A percentile compares a stretch with the other conserved stretches of the same genome.
These are phyloP conservation scores for Chloris gayana DNA, from an alignment of 176 grass and related monocot genomes.

Conservation along the genomic window DNA sequence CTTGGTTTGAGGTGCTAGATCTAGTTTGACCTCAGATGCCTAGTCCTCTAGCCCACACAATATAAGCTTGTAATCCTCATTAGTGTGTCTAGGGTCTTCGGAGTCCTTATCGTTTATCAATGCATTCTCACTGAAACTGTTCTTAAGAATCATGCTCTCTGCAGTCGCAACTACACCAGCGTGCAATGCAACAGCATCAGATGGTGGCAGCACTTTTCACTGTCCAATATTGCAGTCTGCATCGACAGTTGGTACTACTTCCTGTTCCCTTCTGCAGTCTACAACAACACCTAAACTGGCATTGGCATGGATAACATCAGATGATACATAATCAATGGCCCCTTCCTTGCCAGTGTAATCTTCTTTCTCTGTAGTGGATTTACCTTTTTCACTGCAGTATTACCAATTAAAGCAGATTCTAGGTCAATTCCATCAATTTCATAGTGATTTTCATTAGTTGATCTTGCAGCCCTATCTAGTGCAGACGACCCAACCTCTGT, in stretches of 20 bases:
- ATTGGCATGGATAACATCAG: no score
- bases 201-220: no score
- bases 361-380: no score
- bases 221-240: no score
- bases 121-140: constrained; percentile 23
- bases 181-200: not conserved
- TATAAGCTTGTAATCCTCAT: constrained; percentile 14
- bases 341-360: constrained; percentile 15
- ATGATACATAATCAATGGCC: not conserved
- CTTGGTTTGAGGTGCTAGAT: constrained; percentile 64
- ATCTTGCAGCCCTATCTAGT: no score
- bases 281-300: no score
- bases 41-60: constrained; percentile 45
- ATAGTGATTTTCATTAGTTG: no score
- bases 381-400: no score
- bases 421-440: no score
- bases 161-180: constrained; percentile 6
- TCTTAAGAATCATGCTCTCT: constrained; percentile 30
- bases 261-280: not conserved
- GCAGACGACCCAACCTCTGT: no score
- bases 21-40: constrained; percentile 64
- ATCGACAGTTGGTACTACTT: no score
- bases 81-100: constrained; percentile 2
- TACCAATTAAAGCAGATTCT: no score
- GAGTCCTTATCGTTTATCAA: not conserved